Percentiles rank a stretch among this genome's conserved stretches.
Evolutionary conservation across 1,284 basidiomycete species (phyloP).

Genomic region (Ceratorhiza oryzae-sativae): DNA sequence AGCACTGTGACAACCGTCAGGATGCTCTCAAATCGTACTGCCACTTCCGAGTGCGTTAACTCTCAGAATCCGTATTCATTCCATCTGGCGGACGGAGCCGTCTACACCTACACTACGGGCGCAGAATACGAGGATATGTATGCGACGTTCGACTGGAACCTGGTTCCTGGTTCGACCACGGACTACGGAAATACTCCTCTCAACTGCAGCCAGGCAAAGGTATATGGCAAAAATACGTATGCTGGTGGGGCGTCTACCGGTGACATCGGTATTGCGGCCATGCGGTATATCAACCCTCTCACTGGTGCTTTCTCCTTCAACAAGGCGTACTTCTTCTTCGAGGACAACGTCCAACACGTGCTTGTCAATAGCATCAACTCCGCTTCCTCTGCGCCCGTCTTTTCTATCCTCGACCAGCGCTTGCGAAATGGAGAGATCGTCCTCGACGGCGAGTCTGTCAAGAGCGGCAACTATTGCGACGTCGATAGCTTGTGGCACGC

Average conservation of each 20-base stretch:
- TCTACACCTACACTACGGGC: slow-evolving; percentile 68
- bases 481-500: slow-evolving; percentile 64
- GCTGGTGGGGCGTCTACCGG: slow-evolving; percentile 71
- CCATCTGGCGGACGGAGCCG: slow-evolving; percentile 68
- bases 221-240: slow-evolving; percentile 60
- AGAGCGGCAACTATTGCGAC: slow-evolving; percentile 47
- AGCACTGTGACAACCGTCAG: slow-evolving; percentile 67
- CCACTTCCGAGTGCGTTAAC: slow-evolving; percentile 71
- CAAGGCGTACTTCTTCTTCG: slow-evolving; percentile 76
- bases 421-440: slow-evolving; percentile 56
- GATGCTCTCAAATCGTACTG: slow-evolving; percentile 68
- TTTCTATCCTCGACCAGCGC: slow-evolving; percentile 71
- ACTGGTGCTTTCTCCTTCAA: slow-evolving; percentile 64
- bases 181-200: slow-evolving; percentile 64
- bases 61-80: slow-evolving; percentile 68
- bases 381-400: slow-evolving; percentile 57
- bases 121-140: slow-evolving; percentile 73
- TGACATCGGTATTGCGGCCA: slow-evolving; percentile 61
- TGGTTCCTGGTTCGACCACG: slow-evolving; percentile 72
- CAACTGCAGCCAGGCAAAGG: slow-evolving; percentile 53
- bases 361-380: slow-evolving; percentile 62
- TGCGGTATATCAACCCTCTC: slow-evolving; percentile 61
- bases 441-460: slow-evolving; percentile 53
- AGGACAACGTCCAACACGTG: slow-evolving; percentile 65
- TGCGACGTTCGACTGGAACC: slow-evolving; percentile 74